These are phyloP conservation scores for Trypanosomatidae sp. DNA, from an alignment of 208 protist species.

Conservation along the genomic window DNA sequence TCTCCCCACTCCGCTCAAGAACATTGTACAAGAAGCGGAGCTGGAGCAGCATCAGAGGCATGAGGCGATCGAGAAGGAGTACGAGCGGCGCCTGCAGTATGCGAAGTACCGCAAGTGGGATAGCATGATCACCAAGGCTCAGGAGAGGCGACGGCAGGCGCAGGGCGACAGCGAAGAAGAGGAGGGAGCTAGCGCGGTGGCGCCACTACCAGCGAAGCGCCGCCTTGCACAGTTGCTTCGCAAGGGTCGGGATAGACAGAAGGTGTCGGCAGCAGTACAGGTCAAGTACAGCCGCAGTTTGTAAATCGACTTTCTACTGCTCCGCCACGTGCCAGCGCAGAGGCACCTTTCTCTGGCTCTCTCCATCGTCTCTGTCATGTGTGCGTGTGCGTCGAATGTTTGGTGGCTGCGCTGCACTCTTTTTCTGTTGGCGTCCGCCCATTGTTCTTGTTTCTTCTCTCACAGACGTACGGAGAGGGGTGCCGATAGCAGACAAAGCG, in stretches of 20 bases:
- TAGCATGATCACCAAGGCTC: conserved; percentile 59
- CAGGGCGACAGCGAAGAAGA: neutral
- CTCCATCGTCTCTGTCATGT: neutral
- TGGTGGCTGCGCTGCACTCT: neutral
- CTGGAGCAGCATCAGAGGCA: conserved; percentile 49
- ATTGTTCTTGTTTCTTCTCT: neutral
- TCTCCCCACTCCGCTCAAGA: conserved; percentile 63
- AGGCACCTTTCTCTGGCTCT: neutral
- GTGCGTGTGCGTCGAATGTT: neutral
- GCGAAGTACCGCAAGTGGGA: conserved; percentile 85
- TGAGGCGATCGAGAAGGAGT: conserved; percentile 70
- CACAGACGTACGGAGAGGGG: neutral
- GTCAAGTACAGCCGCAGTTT: conserved; percentile 61
- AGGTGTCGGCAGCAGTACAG: conserved; percentile 42
- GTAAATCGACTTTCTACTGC: conserved; percentile 17
- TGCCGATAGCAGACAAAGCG: neutral
- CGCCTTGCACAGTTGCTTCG: conserved; percentile 73
- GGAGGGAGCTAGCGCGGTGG: conserved; percentile 20
- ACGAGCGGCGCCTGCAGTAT: conserved; percentile 56
- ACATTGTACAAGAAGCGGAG: conserved; percentile 62
- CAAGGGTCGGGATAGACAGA: conserved; percentile 54
- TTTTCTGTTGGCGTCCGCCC: neutral
- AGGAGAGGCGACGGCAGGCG: conserved; percentile 28
- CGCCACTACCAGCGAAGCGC: conserved; percentile 55
- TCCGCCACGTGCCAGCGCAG: neutral